Conservation (phyloP, 106 monocot species). For the Allium cepa region DNA sequence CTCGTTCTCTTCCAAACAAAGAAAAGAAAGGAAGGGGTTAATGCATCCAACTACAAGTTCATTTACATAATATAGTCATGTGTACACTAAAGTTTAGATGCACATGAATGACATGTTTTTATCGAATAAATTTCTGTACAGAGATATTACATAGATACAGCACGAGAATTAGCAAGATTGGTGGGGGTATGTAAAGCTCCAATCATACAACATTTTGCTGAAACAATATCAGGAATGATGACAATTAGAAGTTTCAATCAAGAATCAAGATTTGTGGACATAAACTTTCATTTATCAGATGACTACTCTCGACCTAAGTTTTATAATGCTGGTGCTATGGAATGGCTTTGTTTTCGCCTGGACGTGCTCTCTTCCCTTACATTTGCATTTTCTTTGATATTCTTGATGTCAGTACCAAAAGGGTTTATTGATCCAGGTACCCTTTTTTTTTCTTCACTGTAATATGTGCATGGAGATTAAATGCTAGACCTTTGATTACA, state of each 20-base stretch:
- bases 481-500: no score
- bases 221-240: slow-evolving; percentile 57
- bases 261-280: slow-evolving; percentile 37
- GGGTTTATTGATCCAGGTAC: slow-evolving; percentile 67
- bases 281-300: slow-evolving; percentile 44
- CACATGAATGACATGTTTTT: no score
- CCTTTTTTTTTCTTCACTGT: not conserved
- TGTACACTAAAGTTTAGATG: no score
- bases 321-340: slow-evolving; percentile 50
- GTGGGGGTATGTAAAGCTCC: slow-evolving; percentile 71
- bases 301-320: slow-evolving; percentile 57
- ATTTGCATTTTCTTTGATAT: slow-evolving; percentile 68
- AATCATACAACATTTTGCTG: slow-evolving; percentile 80
- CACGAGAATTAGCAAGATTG: slow-evolving; percentile 62
- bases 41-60: no score
- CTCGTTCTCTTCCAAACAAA: no score
- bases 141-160: slow-evolving; percentile 69
- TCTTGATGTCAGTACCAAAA: slow-evolving; percentile 49
- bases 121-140: slow-evolving; percentile 7
- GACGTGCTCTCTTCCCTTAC: slow-evolving; percentile 54
- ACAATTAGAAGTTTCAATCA: slow-evolving; percentile 74
- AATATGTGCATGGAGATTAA: no score
- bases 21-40: not conserved
- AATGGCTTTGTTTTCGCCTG: slow-evolving; percentile 65
- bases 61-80: no score